Evolutionary conservation across 305 asterid species (phyloP).

Genomic region (Fraxinus ornus): DNA sequence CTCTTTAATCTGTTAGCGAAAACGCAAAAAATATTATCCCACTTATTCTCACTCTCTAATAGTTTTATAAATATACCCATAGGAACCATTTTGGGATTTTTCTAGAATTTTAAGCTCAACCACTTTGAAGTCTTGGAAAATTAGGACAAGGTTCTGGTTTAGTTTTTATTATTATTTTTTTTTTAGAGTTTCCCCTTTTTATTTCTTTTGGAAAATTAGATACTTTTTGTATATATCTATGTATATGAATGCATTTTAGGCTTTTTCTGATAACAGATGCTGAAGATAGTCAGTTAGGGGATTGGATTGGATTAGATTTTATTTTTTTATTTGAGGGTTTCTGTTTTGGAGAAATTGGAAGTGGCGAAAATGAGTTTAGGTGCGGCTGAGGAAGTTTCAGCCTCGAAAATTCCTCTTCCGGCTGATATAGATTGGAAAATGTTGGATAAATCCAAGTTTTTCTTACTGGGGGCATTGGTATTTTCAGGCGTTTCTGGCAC

Average conservation of each 20-base stretch:
- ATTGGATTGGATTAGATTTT: not conserved
- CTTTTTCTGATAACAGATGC: not conserved
- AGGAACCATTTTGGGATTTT: not conserved
- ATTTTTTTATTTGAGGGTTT: not conserved
- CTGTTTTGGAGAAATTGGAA: constrained; percentile 20
- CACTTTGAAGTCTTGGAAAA: constrained; percentile 20
- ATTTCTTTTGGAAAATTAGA: not conserved
- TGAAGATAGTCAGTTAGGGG: not conserved
- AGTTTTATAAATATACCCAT: not conserved
- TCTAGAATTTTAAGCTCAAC: constrained; percentile 28
- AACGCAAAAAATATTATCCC: constrained; percentile 41
- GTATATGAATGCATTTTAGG: not conserved
- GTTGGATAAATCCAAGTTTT: constrained; percentile 94
- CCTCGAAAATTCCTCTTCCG: constrained; percentile 75
- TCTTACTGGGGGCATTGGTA: constrained; percentile 85
- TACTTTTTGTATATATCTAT: not conserved
- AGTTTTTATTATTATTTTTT: too few relatives aligned
- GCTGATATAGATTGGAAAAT: constrained; percentile 90
- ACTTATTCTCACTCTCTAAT: not conserved
- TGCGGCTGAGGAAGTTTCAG: constrained; percentile 70
- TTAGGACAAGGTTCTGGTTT: constrained; percentile 28
- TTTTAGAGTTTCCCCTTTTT: not conserved
- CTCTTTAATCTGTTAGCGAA: constrained; percentile 54
- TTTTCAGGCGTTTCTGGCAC: constrained; percentile 83
- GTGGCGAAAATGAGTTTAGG: constrained; percentile 80